Evolutionary conservation across 495 filamentous ascomycete species (phyloP).

Genomic region (Trichoderma gamsii): DNA sequence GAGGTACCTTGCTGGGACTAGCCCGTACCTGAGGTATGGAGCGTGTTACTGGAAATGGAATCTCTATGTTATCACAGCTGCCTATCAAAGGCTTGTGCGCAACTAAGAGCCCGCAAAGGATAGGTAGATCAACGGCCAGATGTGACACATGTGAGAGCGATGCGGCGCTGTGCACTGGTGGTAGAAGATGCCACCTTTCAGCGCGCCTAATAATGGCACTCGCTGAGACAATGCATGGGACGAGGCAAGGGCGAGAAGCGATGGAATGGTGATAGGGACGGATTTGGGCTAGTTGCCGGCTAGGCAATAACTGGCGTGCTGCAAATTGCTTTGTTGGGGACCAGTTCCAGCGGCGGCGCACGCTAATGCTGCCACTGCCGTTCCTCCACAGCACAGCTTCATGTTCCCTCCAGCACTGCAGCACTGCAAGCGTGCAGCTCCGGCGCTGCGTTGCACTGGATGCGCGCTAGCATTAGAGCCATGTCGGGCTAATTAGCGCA

Average conservation of each 20-base stretch:
- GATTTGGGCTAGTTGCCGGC: background rate
- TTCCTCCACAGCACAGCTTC: no score
- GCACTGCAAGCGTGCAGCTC: background rate
- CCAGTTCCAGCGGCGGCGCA: no score
- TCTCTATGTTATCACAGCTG: no score
- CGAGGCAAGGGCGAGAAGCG: background rate
- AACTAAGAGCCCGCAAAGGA: no score
- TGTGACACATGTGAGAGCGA: no score
- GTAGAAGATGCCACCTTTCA: background rate
- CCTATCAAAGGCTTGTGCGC: background rate
- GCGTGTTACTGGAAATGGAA: no score
- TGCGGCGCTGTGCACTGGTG: background rate
- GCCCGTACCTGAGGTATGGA: background rate
- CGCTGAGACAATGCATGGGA: background rate
- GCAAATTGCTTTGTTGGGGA: background rate
- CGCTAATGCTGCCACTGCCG: no score
- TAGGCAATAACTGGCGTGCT: background rate
- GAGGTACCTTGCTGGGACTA: background rate
- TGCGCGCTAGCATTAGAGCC: slow-evolving; percentile 3
- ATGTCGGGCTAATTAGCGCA: slow-evolving; percentile 13
- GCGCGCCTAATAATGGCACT: background rate
- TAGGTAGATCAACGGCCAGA: no score
- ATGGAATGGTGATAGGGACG: background rate
- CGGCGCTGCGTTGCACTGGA: background rate
- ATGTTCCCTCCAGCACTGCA: no score